Base-by-base conservation (phyloP, 192 early-diverging fungal species). In the Jimgerdemannia lactiflua region DNA sequence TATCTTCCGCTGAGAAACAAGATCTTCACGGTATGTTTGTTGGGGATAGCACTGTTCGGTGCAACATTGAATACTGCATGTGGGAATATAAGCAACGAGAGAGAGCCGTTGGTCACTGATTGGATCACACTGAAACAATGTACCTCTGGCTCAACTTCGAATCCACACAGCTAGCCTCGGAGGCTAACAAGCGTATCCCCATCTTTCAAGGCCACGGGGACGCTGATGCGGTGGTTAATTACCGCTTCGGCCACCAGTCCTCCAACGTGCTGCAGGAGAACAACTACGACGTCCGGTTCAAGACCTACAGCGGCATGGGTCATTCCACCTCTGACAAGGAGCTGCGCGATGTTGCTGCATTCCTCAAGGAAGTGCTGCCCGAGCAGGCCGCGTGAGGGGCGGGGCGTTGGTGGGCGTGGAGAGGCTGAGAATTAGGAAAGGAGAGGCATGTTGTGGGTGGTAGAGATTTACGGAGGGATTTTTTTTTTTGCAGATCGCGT, bases 191-290 rank as follows among this genome's bases (percentile, higher is more conserved):
- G 71, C 81, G 77, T 68, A 92, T 91, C 4, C 95, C 95, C 11
- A 90, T 96, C 64, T 91, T 96, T 65, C 89, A 95, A 85, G 92
- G 88, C 42, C 97, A 99, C 77, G 97, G 97, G 29, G 88, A 88
- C 42, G 79, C 77, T 0, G 97, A 99, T 74, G 68, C 80, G 69
- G 88, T 91, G n/a, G 92, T 98, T 7, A 74, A 85, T 63, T 94
- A 85, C 82, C 70, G 90, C 72, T 93, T 89, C 83, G 96, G 95
- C 41, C 78, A 90, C 74, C 80, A 89, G 77, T 91, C 91, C 0
- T 80, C 79, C 65, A 90, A 94, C 17, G 75, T 80, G 59, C 80
- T 98, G 1, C 80, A 88, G 66, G 75, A 86, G 44, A 75, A 80
- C 43, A 85, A 87, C 4, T 92, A 95, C 75, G 73, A 79, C 14